Base-by-base conservation (phyloP, 1,284 basidiomycete species). In the Rhodotorula sp. region DNA sequence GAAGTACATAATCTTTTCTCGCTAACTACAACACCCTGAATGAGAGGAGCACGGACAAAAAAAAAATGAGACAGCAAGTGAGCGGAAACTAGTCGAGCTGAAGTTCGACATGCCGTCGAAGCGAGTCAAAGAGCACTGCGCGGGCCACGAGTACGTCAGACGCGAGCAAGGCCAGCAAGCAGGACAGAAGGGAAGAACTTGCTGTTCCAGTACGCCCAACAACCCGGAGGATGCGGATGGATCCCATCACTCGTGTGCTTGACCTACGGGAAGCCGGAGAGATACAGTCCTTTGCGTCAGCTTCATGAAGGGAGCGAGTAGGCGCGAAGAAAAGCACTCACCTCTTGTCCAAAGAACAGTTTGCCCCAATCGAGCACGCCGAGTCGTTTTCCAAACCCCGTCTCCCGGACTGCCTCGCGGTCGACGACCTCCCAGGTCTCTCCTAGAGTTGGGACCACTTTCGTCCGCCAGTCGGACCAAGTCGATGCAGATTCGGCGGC, bases 351-450 rank as follows among this genome's bases (percentile, higher is more conserved):
- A n/a, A 26, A 23, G 16, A 59, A 59, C 12, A 59, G 5, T 43
- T 59, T 59, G 43, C 58, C 58, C 58, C 58, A 59, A 15, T 59
- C 58, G 5, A 59, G 58, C 39, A 59, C 58, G 23, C 46, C 46
- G 58, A 59, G 21, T 12, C 58, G 58, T 4, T 7, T 1, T n/a
- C 23, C 58, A 16, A 59, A 23, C 12, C n/a, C 58, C 10, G n/a
- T 21, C 21, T 16, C 14, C 12, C 6, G 39, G 14, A 59, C 58
- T 43, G 43, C 58, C 39, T 59, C 43, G 12, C 58, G 23, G 15
- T 43, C 39, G 23, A 18, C 43, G 14, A 14, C 7, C 5, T 23
- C n/a, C 58, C 58, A 59, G 8, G 58, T 26, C 6, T 14, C 0
- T 1, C 58, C 58, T 39, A 59, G 58, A 14, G 39, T 43, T 7